Evolutionary conservation across 257 asterid species (phyloP), one percentile per base, ranked within the genome.

Genomic region (Verbena officinalis): DNA sequence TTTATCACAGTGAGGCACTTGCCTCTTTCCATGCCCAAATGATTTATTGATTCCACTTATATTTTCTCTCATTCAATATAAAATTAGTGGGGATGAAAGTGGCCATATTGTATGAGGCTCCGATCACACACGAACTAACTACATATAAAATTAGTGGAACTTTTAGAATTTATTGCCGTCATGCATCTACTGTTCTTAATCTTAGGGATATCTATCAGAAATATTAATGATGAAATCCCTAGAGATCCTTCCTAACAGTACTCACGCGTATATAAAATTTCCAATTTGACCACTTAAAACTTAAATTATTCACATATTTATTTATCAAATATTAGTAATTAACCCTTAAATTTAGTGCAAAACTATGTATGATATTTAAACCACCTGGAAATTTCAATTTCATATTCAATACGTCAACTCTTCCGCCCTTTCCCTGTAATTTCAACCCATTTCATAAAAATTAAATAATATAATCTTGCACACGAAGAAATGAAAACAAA

Each of bases 381-480:
- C 48, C 53, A 34, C 74, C 69, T 62, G 34, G 75, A 76, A 80
- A 54, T 67, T 77, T 77, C 84, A 80, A 54, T 67, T 77, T 77
- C 84, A 42, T 27, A 6, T 44, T 30, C 22, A 67, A 62, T 1
- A 27, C 30, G 75, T 74, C 85, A 66, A 77, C 72, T 31, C 55
- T n/a, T 67, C 30, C 62, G 50, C 30, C 62, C 16, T 54, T 19
- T 19, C 42, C 61, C 65, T 20, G 1, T 43, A 54, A 65, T 75
- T 65, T 75, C 72, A 64, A 63, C 50, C 44, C 4, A 65, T 59
- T 39, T 57, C n/a, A n/a, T n/a, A n/a, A n/a, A n/a, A n/a, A n/a
- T n/a, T n/a, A n/a, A n/a, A n/a, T n/a, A n/a, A 33, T 33, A 31
- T 49, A 50, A 34, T 64, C 75, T 70, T 68, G 31, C 51, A 9